Conservation (phyloP, 1,139 yeast species). For the Pichia sp. region DNA sequence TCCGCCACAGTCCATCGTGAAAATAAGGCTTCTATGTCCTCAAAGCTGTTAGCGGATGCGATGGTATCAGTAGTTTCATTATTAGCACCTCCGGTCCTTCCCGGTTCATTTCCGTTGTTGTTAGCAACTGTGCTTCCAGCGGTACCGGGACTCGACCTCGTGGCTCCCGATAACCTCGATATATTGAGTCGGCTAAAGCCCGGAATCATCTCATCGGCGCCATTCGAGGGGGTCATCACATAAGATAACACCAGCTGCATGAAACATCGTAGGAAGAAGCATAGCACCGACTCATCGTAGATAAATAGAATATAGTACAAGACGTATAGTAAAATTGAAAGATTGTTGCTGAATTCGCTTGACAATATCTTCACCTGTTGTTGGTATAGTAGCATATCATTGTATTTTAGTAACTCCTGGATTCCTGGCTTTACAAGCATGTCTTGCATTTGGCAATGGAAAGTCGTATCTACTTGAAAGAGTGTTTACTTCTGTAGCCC, state of each 20-base stretch:
- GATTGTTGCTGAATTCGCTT: slow-evolving; percentile 6
- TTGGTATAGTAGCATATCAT: slow-evolving; percentile 7
- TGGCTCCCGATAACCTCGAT: slow-evolving; percentile 2
- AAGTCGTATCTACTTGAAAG: not conserved
- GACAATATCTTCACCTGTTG: slow-evolving; percentile 9
- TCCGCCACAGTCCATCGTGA: slow-evolving; percentile 5
- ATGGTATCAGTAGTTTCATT: not conserved
- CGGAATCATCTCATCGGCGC: slow-evolving; percentile 3
- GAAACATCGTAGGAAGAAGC: slow-evolving; percentile 9
- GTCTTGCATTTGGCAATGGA: not conserved
- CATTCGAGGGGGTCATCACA: slow-evolving; percentile 5
- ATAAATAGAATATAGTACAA: slow-evolving; percentile 10
- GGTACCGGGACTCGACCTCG: not conserved
- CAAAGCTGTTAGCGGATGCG: not conserved
- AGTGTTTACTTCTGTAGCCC: not conserved
- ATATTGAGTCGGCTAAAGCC: slow-evolving; percentile 8
- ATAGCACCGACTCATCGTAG: slow-evolving; percentile 14
- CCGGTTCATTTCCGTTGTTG: not conserved
- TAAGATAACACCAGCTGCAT: slow-evolving; percentile 9
- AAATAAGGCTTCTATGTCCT: slow-evolving; percentile 4
- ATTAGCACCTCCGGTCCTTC: not conserved
- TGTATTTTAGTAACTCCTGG: slow-evolving; percentile 6
- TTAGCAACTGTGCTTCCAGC: not conserved
- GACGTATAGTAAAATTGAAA: slow-evolving; percentile 4
- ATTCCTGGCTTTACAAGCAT: slow-evolving; percentile 8